Evolutionary conservation across 805 yeast species (phyloP).

Genomic region (Suhomyces canberraensis): DNA sequence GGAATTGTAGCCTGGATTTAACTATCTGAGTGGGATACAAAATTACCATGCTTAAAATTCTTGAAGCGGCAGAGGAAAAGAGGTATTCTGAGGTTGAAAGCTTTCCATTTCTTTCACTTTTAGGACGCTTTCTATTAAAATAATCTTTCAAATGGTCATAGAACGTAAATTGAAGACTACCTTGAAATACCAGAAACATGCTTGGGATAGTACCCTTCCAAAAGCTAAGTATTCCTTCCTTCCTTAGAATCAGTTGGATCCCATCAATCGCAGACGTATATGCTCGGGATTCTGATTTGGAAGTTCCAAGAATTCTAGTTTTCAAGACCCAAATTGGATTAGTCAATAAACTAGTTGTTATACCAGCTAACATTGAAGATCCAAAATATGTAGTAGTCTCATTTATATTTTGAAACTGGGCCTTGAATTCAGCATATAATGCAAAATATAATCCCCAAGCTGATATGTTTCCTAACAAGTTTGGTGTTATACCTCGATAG

Average conservation of each 20-base stretch:
- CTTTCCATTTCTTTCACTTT: conserved; percentile 9
- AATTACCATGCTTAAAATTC: conserved; percentile 60
- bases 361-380: conserved; percentile 57
- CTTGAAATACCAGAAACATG: conserved; percentile 80
- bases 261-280: conserved; percentile 63
- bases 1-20: conserved; percentile 66
- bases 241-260: conserved; percentile 38
- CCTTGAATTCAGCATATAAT: conserved; percentile 63
- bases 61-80: conserved; percentile 63
- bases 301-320: conserved; percentile 74
- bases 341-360: conserved; percentile 69
- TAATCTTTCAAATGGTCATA: conserved; percentile 71
- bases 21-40: conserved; percentile 86
- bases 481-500: conserved; percentile 80
- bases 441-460: conserved; percentile 92
- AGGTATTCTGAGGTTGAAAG: conserved; percentile 58
- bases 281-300: conserved; percentile 43
- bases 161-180: conserved; percentile 80
- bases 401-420: conserved; percentile 10
- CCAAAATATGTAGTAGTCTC: conserved; percentile 30
- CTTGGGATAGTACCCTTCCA: conserved; percentile 78
- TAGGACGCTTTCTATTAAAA: conserved; percentile 8
- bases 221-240: conserved; percentile 60
- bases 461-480: conserved; percentile 74
- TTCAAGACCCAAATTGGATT: conserved; percentile 96